Evolutionary conservation across 1,284 basidiomycete species (phyloP), one percentile per base, ranked within the genome.

Genomic region (Ceraceosorus guamensis): DNA sequence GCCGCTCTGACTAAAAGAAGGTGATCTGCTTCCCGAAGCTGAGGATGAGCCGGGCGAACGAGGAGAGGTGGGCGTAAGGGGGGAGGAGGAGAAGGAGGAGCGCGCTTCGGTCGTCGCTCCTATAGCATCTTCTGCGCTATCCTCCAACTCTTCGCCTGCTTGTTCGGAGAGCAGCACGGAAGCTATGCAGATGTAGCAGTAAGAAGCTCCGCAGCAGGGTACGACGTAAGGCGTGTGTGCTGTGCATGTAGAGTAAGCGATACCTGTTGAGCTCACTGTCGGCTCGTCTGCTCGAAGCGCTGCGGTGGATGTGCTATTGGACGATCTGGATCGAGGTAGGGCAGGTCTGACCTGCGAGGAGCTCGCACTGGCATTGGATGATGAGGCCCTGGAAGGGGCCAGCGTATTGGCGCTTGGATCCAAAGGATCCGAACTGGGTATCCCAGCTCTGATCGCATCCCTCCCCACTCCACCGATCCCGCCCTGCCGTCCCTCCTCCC

Each of bases 171-270:
- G 51, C 46, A 77, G 55, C 55, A 67, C 62, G 16, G 56, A 63
- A 4, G 68, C 60, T 31, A 76, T 64, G 57, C 74, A 76, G 34
- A 66, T 62, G 51, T 76, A 77, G 63, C 74, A 77, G 55, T 77
- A 77, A 10, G 39, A 32, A 41, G 60, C 61, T 8, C 35, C 41
- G 51, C 75, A 76, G 16, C 69, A 70, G n/a, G 65, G 48, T n/a
- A 67, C 65, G 37, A 60, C 56, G 60, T 77, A 77, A 2, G 75
- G 60, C 5, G 64, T 65, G 14, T 66, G 64, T 3, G 64, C 55
- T 45, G 66, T 57, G 6, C 70, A 67, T 39, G 70, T 67, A 14
- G 69, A 63, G 49, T 72, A 74, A 6, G 61, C 56, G 10, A 75
- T 60, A 2, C 73, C 73, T 31, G 62, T 64, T 0, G 68, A 61